These are phyloP conservation scores for Solanum peruvianum DNA, from an alignment of 257 asterid species.

Conservation along the genomic window DNA sequence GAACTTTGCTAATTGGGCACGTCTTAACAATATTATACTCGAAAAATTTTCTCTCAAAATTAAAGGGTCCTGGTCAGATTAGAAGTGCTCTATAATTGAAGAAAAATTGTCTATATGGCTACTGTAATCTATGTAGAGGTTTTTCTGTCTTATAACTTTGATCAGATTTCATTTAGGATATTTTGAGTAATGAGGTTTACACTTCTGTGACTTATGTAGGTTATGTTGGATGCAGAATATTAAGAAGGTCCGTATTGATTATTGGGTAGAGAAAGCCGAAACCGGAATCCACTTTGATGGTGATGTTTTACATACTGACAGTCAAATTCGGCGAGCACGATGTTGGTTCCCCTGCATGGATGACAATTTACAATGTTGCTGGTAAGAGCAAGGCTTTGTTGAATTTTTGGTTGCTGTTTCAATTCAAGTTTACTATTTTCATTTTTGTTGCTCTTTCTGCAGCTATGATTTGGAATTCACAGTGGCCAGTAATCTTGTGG, in stretches of 20 bases:
- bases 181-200: conserved; percentile 24
- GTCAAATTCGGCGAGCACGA: conserved; percentile 96
- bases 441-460: conserved; percentile 16
- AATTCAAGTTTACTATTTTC: conserved; percentile 1
- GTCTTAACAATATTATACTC: background rate
- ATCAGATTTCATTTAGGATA: conserved; percentile 4
- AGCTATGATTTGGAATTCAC: conserved; percentile 97
- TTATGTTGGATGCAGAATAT: conserved; percentile 62
- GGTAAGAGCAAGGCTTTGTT: conserved; percentile 30
- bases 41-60: background rate
- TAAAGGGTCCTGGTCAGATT: background rate
- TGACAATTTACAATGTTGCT: conserved; percentile 79
- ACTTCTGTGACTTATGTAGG: conserved; percentile 42
- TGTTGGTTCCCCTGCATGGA: conserved; percentile 99
- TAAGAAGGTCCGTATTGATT: conserved; percentile 66
- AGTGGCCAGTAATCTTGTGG: conserved; percentile 79
- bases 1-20: background rate
- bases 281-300: conserved; percentile 85
- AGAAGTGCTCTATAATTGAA: background rate
- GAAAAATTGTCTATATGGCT: background rate
- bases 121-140: background rate
- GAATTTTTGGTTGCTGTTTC: background rate
- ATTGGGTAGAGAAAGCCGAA: conserved; percentile 98
- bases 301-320: conserved; percentile 75
- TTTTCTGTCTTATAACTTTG: background rate